phyloP scores from a whole-genome alignment of 139 green algal genomes.

The Chlamydomonas incerta region DNA sequence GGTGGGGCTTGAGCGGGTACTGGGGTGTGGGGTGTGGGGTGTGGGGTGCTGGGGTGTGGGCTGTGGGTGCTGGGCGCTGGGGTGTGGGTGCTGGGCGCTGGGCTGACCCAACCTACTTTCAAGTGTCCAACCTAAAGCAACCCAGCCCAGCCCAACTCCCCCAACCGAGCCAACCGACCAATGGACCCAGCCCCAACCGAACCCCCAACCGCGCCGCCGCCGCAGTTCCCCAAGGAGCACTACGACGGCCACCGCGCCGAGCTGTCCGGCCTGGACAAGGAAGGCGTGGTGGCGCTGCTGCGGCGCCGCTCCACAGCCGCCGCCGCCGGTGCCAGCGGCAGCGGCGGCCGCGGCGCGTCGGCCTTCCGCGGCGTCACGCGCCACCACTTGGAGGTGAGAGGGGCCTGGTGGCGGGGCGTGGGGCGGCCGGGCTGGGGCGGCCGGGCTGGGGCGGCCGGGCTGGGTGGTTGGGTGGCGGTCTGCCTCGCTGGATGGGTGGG shows the following conservation, averaged over 20 bases:
- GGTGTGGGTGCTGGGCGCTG: no score
- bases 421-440: not conserved
- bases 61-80: no score
- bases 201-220: not conserved
- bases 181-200: not conserved
- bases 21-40: no score
- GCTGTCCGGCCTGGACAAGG: slow-evolving; percentile 64
- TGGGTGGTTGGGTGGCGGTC: no score
- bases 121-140: no score
- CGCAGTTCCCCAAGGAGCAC: slow-evolving; percentile 71
- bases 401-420: slow-evolving; percentile 52
- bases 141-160: no score
- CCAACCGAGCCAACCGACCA: not conserved
- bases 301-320: slow-evolving; percentile 68
- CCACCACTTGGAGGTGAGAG: slow-evolving; percentile 75
- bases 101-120: no score
- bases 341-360: no score
- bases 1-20: no score
- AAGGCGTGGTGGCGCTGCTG: slow-evolving; percentile 77
- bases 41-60: no score
- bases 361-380: slow-evolving; percentile 84
- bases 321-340: slow-evolving; percentile 61
- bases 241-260: slow-evolving; percentile 67
- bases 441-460: not conserved
- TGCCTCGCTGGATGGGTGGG: no score